Evolutionary conservation across 768 basidiomycete genomes (phyloP), one percentile per base, ranked within the genome.

Genomic region (Auricularia auricula-judae): DNA sequence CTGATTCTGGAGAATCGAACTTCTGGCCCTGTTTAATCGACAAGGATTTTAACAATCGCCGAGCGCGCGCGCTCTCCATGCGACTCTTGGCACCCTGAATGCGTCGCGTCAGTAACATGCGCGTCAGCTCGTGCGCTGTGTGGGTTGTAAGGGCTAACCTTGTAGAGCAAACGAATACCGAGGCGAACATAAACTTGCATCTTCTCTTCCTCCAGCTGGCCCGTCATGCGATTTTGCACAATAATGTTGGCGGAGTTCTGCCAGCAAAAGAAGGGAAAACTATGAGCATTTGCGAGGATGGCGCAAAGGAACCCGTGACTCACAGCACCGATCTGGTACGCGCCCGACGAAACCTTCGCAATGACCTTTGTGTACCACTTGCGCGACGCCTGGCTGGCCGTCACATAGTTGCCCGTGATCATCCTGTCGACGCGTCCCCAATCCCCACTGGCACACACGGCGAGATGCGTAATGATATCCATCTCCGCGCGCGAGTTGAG

Each of bases 171-270:
- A 34, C 96, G 80, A 70, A 99, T 99, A 2, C 96, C 96, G 16
- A 99, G 76, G 44, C 95, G 79, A 0, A 98, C 93, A 72, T 97
- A 98, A 12, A 86, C 86, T 71, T 94, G 88, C 93, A 98, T 99
- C 79, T 98, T 98, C 78, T 98, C 96, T 76, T 99, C 96, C 72
- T 94, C 89, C 65, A 98, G 73, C 47, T 51, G 18, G 0, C 96
- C 96, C 0, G 92, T 94, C 74, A 85, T 75, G 14, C 96, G 82
- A 72, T 98, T 94, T 76, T 98, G 96, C 1, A 99, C 95, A 65
- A 98, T 93, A 68, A 99, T 97, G 72, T 99, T 99, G 33, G 94
- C 96, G 62, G 93, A 95, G 71, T 99, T 97, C 89, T 92, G 70
- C 7, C 1, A 21, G 33, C 5, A 23, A 23, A n/a, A n/a, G n/a